phyloP scores from a whole-genome alignment of 1,284 basidiomycete species.

The Coniophora puteana region DNA sequence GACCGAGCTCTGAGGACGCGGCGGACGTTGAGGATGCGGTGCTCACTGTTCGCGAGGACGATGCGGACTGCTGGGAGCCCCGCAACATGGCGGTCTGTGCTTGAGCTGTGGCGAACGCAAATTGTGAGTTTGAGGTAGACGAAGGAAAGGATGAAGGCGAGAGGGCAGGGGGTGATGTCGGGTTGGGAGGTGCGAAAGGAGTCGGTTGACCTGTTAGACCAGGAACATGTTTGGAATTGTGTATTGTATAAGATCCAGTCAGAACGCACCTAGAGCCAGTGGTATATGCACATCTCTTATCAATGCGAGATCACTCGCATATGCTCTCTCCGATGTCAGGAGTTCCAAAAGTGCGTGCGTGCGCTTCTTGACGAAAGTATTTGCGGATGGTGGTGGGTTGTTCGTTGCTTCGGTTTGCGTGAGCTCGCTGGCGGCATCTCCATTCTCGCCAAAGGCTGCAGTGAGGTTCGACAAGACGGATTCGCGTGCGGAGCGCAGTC shows the following conservation, averaged over 20 bases:
- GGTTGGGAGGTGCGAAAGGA: conserved; percentile 29
- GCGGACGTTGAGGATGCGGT: conserved; percentile 51
- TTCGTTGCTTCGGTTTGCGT: conserved; percentile 10
- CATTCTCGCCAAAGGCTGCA: background rate
- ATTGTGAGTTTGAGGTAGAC: background rate
- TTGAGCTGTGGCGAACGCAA: conserved; percentile 26
- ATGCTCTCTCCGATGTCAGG: conserved; percentile 80
- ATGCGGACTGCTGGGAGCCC: conserved; percentile 22
- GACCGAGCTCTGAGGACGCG: conserved; percentile 33
- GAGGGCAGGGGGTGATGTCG: background rate
- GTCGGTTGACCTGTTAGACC: conserved; percentile 39
- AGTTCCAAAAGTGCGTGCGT: conserved; percentile 83
- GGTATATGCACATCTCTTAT: conserved; percentile 84
- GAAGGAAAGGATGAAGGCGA: background rate
- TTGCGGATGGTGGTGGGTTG: conserved; percentile 28
- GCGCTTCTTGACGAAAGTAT: too few relatives aligned
- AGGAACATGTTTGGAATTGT: background rate
- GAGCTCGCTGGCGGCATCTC: background rate
- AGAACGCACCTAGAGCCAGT: conserved; percentile 57
- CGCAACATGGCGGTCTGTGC: conserved; percentile 24
- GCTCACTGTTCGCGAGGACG: conserved; percentile 50
- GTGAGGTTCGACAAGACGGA: conserved; percentile 6
- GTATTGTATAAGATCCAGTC: conserved; percentile 1
- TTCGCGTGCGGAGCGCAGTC: conserved; percentile 13
- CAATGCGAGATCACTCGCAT: conserved; percentile 84